Conservation (phyloP, 352 stramenopile genomes). For the Globisporangium nunn region DNA sequence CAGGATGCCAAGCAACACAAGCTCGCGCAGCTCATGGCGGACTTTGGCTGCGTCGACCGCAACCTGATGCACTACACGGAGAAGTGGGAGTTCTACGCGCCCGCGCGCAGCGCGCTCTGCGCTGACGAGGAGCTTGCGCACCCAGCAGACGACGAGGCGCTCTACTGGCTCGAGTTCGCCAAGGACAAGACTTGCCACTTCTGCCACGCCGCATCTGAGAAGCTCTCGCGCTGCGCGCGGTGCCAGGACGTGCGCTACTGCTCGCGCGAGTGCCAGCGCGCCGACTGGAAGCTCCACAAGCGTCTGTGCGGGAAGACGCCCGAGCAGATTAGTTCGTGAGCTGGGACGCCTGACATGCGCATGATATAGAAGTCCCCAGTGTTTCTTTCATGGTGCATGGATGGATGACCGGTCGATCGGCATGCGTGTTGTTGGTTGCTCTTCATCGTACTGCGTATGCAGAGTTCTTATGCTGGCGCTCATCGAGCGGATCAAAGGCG, state of each 20-base stretch:
- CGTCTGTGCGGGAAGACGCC: constrained; percentile 50
- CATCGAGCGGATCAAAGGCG: background rate
- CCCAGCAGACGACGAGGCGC: constrained; percentile 35
- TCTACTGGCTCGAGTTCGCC: constrained; percentile 56
- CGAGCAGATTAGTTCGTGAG: constrained; percentile 31
- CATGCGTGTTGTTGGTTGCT: too few species aligned
- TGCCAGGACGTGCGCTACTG: constrained; percentile 72
- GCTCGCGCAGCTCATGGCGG: constrained; percentile 55
- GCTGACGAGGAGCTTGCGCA: constrained; percentile 19
- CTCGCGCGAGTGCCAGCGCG: constrained; percentile 76
- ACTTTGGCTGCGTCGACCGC: constrained; percentile 60
- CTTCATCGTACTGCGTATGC: too few species aligned
- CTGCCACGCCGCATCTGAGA: constrained; percentile 42
- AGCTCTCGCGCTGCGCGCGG: constrained; percentile 54
- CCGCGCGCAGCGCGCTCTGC: constrained; percentile 29
- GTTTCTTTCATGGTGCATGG: too few species aligned
- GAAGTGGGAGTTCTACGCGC: constrained; percentile 77
- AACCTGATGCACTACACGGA: constrained; percentile 80
- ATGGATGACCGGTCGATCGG: too few species aligned
- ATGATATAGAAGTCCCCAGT: too few species aligned
- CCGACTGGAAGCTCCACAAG: constrained; percentile 76
- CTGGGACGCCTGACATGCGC: background rate
- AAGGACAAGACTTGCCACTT: constrained; percentile 62
- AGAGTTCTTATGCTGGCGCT: too few species aligned
- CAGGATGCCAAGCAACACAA: constrained; percentile 25